phyloP scores from a whole-genome alignment of 202 grass and related monocot species.

The Saccharum hybrid region DNA sequence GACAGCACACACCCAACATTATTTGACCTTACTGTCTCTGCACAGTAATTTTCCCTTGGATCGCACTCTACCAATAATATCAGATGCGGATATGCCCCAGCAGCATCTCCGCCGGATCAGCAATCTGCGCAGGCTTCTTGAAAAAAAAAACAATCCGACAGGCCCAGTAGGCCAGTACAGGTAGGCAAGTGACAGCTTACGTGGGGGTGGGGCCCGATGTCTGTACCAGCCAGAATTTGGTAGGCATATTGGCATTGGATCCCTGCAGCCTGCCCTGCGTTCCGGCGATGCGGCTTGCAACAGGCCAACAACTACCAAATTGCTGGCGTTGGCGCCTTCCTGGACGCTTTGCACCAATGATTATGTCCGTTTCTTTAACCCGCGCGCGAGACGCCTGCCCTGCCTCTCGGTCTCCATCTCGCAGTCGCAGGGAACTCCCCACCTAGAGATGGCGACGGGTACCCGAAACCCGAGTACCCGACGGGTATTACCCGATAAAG shows the following conservation, averaged over 20 bases:
- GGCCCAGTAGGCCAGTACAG: conserved; percentile 39
- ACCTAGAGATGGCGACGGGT: too few species aligned
- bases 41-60: not conserved
- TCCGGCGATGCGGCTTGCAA: conserved; percentile 30
- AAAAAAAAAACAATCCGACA: not conserved
- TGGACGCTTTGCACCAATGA: conserved; percentile 35
- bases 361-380: conserved; percentile 29
- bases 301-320: conserved; percentile 23
- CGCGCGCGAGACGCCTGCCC: not conserved
- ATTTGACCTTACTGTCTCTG: conserved; percentile 34
- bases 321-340: conserved; percentile 28
- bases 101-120: conserved; percentile 32
- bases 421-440: not conserved
- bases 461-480: too few species aligned
- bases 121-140: not conserved
- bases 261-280: not conserved
- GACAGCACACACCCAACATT: not conserved
- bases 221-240: conserved; percentile 45
- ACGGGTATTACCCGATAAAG: too few species aligned
- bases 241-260: conserved; percentile 51
- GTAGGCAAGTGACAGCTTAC: conserved; percentile 50
- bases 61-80: conserved; percentile 23
- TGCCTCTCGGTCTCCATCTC: conserved; percentile 17
- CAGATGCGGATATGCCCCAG: conserved; percentile 10
- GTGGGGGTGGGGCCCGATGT: not conserved